Percentiles rank a stretch among this genome's conserved stretches.
phyloP scores from a whole-genome alignment of 768 basidiomycete species.

The Mycena alexandri region DNA sequence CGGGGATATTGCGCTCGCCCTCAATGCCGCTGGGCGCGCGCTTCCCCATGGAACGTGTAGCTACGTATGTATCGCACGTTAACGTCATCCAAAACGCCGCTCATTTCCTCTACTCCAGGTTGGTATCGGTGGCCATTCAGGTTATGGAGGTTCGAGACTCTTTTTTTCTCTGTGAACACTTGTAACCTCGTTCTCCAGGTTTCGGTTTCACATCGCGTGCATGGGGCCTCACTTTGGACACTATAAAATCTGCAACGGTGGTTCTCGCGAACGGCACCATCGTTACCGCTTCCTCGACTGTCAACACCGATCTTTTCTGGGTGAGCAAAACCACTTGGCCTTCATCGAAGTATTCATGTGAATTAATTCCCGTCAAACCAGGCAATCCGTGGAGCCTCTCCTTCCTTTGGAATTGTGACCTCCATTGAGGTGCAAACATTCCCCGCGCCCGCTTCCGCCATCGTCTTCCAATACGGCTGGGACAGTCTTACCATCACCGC shows the following conservation, averaged over 20 bases:
- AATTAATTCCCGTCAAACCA: constrained; percentile 34
- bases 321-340: constrained; percentile 43
- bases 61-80: constrained; percentile 58
- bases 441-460: constrained; percentile 53
- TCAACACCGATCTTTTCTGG: constrained; percentile 65
- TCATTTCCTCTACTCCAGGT: constrained; percentile 38
- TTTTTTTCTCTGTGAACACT: too few relatives aligned
- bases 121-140: constrained; percentile 66
- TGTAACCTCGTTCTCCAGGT: neutral
- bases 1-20: constrained; percentile 57
- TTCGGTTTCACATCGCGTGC: constrained; percentile 63
- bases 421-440: constrained; percentile 54
- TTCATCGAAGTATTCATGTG: neutral
- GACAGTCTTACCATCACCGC: constrained; percentile 44
- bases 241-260: constrained; percentile 53
- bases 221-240: constrained; percentile 67
- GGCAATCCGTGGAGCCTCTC: constrained; percentile 56
- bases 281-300: constrained; percentile 50
- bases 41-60: constrained; percentile 68
- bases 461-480: constrained; percentile 56
- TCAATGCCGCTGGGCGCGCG: constrained; percentile 56
- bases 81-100: neutral
- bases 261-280: constrained; percentile 63
- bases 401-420: constrained; percentile 58
- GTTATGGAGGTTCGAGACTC: constrained; percentile 54